These are phyloP conservation scores for Usnea hakonensis DNA, from an alignment of 495 filamentous ascomycete species.

Conservation along the genomic window DNA sequence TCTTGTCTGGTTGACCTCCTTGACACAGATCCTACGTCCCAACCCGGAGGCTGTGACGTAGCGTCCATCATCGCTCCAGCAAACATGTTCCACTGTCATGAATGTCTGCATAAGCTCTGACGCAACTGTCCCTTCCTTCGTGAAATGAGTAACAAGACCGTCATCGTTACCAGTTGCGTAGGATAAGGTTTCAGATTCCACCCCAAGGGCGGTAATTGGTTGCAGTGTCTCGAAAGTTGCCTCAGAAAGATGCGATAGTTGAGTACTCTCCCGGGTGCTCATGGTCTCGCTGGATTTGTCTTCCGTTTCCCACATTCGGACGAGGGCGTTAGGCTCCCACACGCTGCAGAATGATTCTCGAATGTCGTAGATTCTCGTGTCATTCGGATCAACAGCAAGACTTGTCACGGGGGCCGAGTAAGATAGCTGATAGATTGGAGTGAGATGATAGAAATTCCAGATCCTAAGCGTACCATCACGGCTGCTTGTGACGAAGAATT, in stretches of 20 bases:
- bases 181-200: background rate
- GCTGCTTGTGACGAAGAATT: conserved; percentile 21
- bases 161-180: background rate
- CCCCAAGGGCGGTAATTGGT: background rate
- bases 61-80: background rate
- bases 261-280: background rate
- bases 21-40: background rate
- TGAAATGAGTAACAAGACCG: background rate
- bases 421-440: conserved; percentile 19
- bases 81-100: background rate
- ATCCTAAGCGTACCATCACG: conserved; percentile 22
- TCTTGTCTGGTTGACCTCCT: background rate
- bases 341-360: conserved; percentile 22
- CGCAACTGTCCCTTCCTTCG: background rate
- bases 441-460: conserved; percentile 21
- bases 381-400: conserved; percentile 25
- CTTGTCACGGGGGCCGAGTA: conserved; percentile 12
- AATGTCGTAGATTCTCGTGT: conserved; percentile 26
- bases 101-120: background rate
- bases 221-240: background rate
- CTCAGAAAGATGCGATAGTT: background rate
- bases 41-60: background rate
- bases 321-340: conserved; percentile 28
- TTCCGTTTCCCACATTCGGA: conserved; percentile 18
- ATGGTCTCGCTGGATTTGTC: conserved; percentile 4